Base-by-base conservation (phyloP, 768 basidiomycete species). In the Boletus coccyginus region DNA sequence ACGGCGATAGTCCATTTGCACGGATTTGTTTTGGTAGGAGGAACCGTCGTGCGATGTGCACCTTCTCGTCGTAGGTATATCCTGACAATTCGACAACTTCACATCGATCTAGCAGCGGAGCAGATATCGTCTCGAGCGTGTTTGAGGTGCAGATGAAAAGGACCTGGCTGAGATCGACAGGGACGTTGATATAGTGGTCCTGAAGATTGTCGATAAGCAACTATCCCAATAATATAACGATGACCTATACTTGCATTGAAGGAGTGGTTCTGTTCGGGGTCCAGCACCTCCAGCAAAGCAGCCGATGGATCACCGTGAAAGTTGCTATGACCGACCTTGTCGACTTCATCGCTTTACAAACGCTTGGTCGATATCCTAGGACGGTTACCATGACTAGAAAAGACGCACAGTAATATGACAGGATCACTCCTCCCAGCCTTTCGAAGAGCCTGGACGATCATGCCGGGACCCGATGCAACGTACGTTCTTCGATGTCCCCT, bases 141-240 rank as follows among this genome's bases (percentile, higher is more conserved):
- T 97, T 97, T 35, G 94, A 90, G 0, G 95, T 96, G 62, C 93
- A 95, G 59, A 97, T 90, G 72, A 97, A 96, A 19, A 96, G 77
- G 14, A 95, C 85, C 66, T 91, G 92, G 52, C 87, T 89, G 48
- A 96, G 80, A 63, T 95, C 92, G 50, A 95, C 82, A 2, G 92
- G 92, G 11, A 91, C 86, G 57, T 94, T 92, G 67, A 94, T 82
- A 66, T 93, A 96, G 73, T 97, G 94, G 70, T 97, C 94, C 84
- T 92, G 64, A 32, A 69, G 5, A 19, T 39, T 1, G 14, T n/a
- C 61, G 9, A 40, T 55, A 8, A 51, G 51, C 29, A 14, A 19
- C 19, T 16, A 10, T 32, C 14, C 9, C 45, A 38, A 46, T 19
- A 41, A 29, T 47, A 36, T 19, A 10, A 42, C 13, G 33, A 50